Evolutionary conservation across 208 protist genomes (phyloP).

Genomic region (Acanthamoeba sp.): DNA sequence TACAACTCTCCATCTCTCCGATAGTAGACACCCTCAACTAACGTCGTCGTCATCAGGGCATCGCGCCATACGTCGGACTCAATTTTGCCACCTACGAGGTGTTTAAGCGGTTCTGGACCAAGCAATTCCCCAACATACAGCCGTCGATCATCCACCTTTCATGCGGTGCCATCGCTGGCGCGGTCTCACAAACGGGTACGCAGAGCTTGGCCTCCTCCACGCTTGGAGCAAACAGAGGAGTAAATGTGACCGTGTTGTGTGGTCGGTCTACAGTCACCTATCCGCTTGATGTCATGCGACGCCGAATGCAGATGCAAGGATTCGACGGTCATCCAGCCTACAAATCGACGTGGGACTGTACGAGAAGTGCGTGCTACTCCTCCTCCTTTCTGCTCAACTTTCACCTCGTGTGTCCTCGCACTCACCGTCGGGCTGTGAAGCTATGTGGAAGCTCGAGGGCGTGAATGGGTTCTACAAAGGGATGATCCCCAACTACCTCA

Average conservation of each 20-base stretch:
- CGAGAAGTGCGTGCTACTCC: not conserved
- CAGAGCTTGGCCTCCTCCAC: too few species aligned
- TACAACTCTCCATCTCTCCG: too few species aligned
- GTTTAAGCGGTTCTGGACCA: conserved; percentile 70
- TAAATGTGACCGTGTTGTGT: too few species aligned
- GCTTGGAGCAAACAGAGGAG: too few species aligned
- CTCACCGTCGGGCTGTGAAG: not conserved
- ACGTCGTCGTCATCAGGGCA: conserved; percentile 63
- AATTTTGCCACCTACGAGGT: conserved; percentile 84
- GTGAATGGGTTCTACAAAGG: conserved; percentile 79
- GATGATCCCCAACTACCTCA: conserved; percentile 84
- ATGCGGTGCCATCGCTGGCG: conserved; percentile 81
- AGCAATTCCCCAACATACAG: conserved; percentile 32
- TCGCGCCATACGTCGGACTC: conserved; percentile 83
- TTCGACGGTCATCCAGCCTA: conserved; percentile 64
- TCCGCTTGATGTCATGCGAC: conserved; percentile 81
- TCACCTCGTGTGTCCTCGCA: not conserved
- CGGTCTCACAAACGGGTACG: conserved; percentile 80
- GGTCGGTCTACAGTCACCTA: conserved; percentile 79
- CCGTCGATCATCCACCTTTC: conserved; percentile 30
- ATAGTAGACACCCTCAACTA: not conserved
- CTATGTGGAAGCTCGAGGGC: conserved; percentile 63
- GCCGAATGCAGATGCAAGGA: conserved; percentile 84
- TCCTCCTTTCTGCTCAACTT: not conserved
- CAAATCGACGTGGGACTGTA: conserved; percentile 56